Conservation (phyloP, 225 moss, liverwort and hornwort species). For the Lunularia cruciata region DNA sequence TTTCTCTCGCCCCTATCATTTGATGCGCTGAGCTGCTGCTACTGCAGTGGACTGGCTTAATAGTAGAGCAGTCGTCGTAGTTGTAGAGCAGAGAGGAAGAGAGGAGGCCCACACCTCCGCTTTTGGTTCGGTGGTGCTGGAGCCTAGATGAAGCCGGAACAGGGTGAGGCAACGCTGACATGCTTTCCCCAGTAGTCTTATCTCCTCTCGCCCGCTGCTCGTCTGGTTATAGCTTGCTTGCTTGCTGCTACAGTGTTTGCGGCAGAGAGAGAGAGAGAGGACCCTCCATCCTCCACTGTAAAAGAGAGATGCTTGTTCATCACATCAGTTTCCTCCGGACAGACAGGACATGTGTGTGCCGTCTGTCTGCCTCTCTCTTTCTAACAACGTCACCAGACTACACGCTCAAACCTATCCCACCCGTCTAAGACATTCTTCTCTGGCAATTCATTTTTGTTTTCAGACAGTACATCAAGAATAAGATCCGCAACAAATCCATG, state of each 20-base stretch:
- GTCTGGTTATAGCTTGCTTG: not conserved
- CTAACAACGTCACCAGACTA: not conserved
- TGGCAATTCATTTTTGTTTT: not conserved
- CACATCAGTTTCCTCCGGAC: slow-evolving; percentile 21
- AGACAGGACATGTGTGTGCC: slow-evolving; percentile 18
- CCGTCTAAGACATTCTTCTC: slow-evolving; percentile 8
- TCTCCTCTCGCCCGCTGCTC: not conserved
- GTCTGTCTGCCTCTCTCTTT: slow-evolving; percentile 16
- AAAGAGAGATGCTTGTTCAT: not conserved
- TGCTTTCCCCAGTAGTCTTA: not conserved
- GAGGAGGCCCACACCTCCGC: not conserved
- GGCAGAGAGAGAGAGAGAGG: not conserved
- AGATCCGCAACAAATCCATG: slow-evolving; percentile 8
- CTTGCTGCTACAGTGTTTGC: not conserved
- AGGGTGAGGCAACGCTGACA: slow-evolving; percentile 19
- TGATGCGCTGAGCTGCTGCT: not conserved
- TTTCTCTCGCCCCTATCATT: not conserved
- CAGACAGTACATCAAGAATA: slow-evolving; percentile 9
- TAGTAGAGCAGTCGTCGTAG: not conserved
- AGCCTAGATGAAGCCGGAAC: slow-evolving; percentile 7
- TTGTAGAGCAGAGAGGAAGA: not conserved
- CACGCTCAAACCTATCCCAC: slow-evolving; percentile 4
- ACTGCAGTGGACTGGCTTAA: no score
- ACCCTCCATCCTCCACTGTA: not conserved
- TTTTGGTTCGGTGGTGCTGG: slow-evolving; percentile 3